A percentile compares a stretch with the other conserved stretches of the same genome.
phyloP scores from a whole-genome alignment of 352 stramenopile genomes.

The Aphanomyces astaci region DNA sequence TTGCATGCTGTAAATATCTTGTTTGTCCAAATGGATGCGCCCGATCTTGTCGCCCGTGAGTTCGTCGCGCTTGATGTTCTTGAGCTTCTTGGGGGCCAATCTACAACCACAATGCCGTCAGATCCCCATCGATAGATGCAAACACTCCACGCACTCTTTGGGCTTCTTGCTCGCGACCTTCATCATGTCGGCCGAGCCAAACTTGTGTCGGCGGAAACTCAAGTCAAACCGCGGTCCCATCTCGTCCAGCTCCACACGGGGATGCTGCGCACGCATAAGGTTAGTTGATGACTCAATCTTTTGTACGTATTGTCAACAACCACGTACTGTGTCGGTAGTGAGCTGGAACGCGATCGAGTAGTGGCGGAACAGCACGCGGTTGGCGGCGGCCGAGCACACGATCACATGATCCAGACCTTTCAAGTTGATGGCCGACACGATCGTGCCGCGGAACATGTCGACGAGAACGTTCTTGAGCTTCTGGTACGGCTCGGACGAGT shows the following conservation, averaged over 20 bases:
- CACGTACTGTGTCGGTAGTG: conserved; percentile 58
- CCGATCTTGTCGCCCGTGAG: conserved; percentile 97
- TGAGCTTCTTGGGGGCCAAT: conserved; percentile 93
- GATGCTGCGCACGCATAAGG: conserved; percentile 30
- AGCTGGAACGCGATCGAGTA: conserved; percentile 95
- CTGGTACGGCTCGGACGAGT: conserved; percentile 81
- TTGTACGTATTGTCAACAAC: too few relatives aligned
- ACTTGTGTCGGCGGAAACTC: conserved; percentile 91
- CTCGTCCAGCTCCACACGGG: conserved; percentile 81
- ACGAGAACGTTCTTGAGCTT: conserved; percentile 93
- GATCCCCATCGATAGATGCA: too few relatives aligned
- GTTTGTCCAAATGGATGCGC: conserved; percentile 96
- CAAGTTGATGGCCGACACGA: conserved; percentile 93
- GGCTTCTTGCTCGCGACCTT: conserved; percentile 93
- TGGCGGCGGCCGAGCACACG: conserved; percentile 91
- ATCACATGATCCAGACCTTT: conserved; percentile 96
- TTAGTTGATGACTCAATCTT: conserved; percentile 21
- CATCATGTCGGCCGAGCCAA: conserved; percentile 92
- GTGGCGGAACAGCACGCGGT: conserved; percentile 91
- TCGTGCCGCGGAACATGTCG: conserved; percentile 96
- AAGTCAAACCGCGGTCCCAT: conserved; percentile 88
- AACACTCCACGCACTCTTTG: conserved; percentile 68
- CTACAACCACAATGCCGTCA: too few relatives aligned
- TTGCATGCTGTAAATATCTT: conserved; percentile 96
- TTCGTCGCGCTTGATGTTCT: conserved; percentile 96